Evolutionary conservation across 345 rosid species (phyloP).

Genomic region (Brassica nigra): DNA sequence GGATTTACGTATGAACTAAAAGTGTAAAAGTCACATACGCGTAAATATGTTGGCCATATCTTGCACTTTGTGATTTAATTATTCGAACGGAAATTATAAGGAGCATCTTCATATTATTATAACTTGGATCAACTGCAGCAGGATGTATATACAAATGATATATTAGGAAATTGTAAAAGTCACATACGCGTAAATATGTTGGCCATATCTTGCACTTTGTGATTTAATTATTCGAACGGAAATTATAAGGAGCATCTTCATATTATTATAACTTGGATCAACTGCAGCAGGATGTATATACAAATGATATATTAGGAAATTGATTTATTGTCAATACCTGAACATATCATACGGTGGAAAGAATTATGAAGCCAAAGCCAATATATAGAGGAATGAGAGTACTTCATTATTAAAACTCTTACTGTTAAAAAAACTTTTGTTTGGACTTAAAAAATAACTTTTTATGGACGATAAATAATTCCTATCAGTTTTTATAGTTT

Average conservation of each 20-base stretch:
- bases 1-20: not conserved
- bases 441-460: no score
- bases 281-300: not conserved
- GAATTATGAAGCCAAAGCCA: not conserved
- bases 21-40: not conserved
- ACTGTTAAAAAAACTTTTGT: not conserved
- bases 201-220: not conserved
- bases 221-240: not conserved
- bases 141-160: not conserved
- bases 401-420: not conserved
- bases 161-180: not conserved
- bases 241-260: not conserved
- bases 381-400: not conserved
- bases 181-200: slow-evolving; percentile 1
- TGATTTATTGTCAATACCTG: not conserved
- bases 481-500: not conserved
- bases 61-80: not conserved
- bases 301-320: not conserved
- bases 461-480: not conserved
- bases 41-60: slow-evolving; percentile 1
- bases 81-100: not conserved
- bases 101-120: not conserved
- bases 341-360: not conserved
- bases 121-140: not conserved
- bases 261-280: not conserved